Conservation (phyloP, 2,329 filamentous ascomycete species). For the Rachicladosporium sp. region DNA sequence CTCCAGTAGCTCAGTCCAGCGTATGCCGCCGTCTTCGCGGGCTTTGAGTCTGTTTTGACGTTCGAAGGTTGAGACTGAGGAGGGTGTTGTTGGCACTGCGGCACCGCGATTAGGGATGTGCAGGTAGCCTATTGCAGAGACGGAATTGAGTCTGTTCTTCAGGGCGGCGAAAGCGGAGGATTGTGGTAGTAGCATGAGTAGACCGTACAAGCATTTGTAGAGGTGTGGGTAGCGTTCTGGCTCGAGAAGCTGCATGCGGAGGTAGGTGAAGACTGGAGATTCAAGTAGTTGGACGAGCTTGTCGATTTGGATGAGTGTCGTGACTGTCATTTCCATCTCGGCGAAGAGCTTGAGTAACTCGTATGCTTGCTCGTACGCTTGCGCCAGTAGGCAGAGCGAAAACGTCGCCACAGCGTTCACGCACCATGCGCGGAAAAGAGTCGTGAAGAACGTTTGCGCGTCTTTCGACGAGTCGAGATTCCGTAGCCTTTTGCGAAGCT, state of each 20-base stretch:
- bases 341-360: slow-evolving; percentile 95
- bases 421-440: slow-evolving; percentile 92
- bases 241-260: slow-evolving; percentile 86
- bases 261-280: slow-evolving; percentile 94
- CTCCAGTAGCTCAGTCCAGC: slow-evolving; percentile 85
- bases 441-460: slow-evolving; percentile 88
- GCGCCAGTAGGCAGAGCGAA: slow-evolving; percentile 84
- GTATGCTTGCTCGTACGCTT: slow-evolving; percentile 96
- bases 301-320: slow-evolving; percentile 96
- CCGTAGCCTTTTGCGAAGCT: slow-evolving; percentile 76
- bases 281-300: slow-evolving; percentile 95
- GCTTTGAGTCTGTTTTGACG: slow-evolving; percentile 60
- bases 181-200: slow-evolving; percentile 96
- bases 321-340: slow-evolving; percentile 96
- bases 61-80: slow-evolving; percentile 32
- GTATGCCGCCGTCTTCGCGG: slow-evolving; percentile 59
- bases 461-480: slow-evolving; percentile 87
- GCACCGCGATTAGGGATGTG: slow-evolving; percentile 57
- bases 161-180: slow-evolving; percentile 93
- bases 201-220: slow-evolving; percentile 94
- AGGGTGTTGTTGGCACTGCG: slow-evolving; percentile 18
- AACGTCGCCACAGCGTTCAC: slow-evolving; percentile 98
- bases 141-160: slow-evolving; percentile 92
- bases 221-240: slow-evolving; percentile 89
- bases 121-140: slow-evolving; percentile 91